Percentiles rank a stretch among this genome's conserved stretches.
Evolutionary conservation across 208 protist species (phyloP).

Genomic region (Trypanosoma cruzi): DNA sequence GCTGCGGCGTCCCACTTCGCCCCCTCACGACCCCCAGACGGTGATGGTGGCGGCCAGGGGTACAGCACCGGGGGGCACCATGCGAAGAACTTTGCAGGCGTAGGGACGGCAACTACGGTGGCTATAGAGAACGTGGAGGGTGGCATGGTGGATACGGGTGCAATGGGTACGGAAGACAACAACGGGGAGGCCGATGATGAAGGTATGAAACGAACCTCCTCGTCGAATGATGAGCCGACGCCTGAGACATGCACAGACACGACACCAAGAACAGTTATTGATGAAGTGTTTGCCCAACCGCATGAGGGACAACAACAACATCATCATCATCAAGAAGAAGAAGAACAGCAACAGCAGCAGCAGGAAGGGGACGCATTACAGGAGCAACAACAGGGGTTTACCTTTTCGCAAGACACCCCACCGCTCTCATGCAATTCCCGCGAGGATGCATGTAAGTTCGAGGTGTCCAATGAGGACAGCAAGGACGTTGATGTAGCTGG

Average conservation of each 20-base stretch:
- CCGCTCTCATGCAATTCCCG: background rate
- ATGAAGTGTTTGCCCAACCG: background rate
- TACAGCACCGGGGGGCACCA: background rate
- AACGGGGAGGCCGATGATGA: conserved; percentile 4
- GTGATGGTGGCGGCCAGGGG: background rate
- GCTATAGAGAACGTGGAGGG: background rate
- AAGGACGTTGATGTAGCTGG: background rate
- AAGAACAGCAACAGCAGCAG: background rate
- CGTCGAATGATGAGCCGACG: conserved; percentile 1
- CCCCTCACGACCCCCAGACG: background rate
- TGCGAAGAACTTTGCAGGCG: background rate
- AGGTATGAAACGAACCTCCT: background rate
- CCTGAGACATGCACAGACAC: conserved; percentile 8
- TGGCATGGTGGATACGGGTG: background rate
- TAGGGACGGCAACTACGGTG: background rate
- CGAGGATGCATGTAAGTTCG: background rate
- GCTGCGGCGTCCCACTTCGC: background rate
- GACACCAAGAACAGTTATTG: background rate
- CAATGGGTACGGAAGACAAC: background rate
- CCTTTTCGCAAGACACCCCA: background rate
- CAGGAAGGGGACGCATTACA: too few species aligned
- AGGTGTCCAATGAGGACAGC: background rate
- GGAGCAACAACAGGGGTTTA: background rate
- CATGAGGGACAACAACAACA: background rate
- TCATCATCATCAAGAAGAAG: background rate